Evolutionary conservation across 495 filamentous ascomycete genomes (phyloP), one percentile per base, ranked within the genome.

Genomic region (Aspergillus cavernicola): DNA sequence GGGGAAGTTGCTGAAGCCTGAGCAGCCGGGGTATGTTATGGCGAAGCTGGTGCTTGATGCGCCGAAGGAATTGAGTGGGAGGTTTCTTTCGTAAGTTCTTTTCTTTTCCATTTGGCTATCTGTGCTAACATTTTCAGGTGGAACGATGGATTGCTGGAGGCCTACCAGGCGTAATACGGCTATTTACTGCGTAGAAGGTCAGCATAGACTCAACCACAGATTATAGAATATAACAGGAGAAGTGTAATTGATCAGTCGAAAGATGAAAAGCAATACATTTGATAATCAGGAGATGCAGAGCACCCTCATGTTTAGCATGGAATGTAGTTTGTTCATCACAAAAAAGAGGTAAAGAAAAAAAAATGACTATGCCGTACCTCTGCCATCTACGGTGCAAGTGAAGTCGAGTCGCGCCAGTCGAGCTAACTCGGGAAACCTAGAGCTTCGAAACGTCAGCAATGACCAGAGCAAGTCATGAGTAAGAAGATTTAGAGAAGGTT

Each of bases 211-310:
- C 50, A 57, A 56, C 52, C 51, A 37, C 60, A 56, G 35, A 13
- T 41, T 37, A 65, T 64, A 60, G 44, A 57, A 60, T 50, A 57
- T 44, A 42, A 33, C 36, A 52, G 41, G 37, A 59, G 33, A 47
- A 29, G 33, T 32, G 35, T 41, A 53, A 36, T 55, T 62, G 66
- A 67, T 95, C 90, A 95, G 90, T 76, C 80, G 89, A 93, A 92
- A 93, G 89, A 92, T 93, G 90, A 95, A 95, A 95, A 93, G 86
- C 77, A 80, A 73, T 82, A 86, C 75, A 82, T 80, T 78, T 76
- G 70, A 73, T 77, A 82, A 88, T 84, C 84, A 91, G 84, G 78
- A 80, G 73, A 64, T 67, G 69, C 63, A 74, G 65, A 55, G 54
- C 72, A 73, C 71, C 82, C 87, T 95, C 88, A 84, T 89, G 72